Conservation (phyloP, 2,329 filamentous ascomycete genomes). For the Penicillium psychrosexuale region DNA sequence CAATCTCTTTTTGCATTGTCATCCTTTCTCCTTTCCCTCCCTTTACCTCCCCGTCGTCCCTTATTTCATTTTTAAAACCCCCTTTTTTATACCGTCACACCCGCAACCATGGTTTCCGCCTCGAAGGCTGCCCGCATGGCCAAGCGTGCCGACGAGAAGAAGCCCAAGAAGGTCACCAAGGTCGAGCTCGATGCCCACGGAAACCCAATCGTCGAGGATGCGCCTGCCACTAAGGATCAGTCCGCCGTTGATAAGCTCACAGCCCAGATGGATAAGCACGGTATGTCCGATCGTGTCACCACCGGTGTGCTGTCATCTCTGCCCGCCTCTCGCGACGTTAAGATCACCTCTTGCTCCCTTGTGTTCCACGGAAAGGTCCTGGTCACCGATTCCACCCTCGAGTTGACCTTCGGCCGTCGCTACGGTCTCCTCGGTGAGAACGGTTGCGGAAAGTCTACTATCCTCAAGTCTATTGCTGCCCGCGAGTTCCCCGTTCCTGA, state of each 20-base stretch:
- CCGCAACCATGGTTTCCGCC: constrained; percentile 60
- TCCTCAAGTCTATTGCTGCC: constrained; percentile 88
- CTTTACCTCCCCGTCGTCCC: constrained; percentile 8
- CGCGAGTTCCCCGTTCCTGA: constrained; percentile 96
- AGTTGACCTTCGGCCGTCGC: constrained; percentile 86
- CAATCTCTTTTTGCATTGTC: constrained; percentile 23
- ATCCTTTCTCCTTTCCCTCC: constrained; percentile 11
- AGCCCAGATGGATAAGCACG: constrained; percentile 92
- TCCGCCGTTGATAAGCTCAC: constrained; percentile 83
- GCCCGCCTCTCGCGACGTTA: constrained; percentile 83
- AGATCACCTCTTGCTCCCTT: constrained; percentile 88
- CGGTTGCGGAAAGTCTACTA: constrained; percentile 97
- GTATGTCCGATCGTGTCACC: constrained; percentile 94
- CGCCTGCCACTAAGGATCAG: constrained; percentile 67
- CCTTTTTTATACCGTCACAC: constrained; percentile 14
- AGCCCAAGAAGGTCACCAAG: constrained; percentile 58
- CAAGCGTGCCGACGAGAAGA: constrained; percentile 61
- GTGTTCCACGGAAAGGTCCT: constrained; percentile 98
- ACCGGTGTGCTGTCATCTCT: constrained; percentile 92
- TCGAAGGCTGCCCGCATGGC: constrained; percentile 67
- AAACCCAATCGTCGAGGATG: constrained; percentile 51
- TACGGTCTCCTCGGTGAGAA: constrained; percentile 98
- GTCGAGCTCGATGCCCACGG: constrained; percentile 69
- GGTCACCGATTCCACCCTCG: constrained; percentile 88
- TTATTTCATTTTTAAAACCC: constrained; percentile 10